A percentile compares a stretch with the other conserved stretches of the same genome.
Evolutionary conservation across 176 grass and related monocot species (phyloP).

Genomic region (Panicum miliaceum): DNA sequence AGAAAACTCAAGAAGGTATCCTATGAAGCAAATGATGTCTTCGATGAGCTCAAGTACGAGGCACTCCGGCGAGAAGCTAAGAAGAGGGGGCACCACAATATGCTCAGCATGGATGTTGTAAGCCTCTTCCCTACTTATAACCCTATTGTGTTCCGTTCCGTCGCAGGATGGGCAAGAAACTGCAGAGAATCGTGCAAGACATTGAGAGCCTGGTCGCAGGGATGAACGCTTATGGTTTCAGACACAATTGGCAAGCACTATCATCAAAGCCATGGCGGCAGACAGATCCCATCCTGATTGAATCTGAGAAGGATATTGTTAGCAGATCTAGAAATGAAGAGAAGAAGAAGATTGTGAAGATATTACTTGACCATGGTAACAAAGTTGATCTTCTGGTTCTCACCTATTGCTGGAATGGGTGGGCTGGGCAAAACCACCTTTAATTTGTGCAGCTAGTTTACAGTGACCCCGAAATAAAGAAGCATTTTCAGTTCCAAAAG

Average conservation of each 20-base stretch:
- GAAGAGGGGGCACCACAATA: not conserved
- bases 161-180: conserved; percentile 45
- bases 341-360: conserved; percentile 26
- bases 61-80: conserved; percentile 20
- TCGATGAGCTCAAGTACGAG: not conserved
- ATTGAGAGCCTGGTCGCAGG: conserved; percentile 6
- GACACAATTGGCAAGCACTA: fast-evolving
- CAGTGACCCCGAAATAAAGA: not conserved
- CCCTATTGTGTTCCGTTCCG: conserved; percentile 23
- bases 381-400: not conserved
- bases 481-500: not conserved
- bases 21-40: conserved; percentile 8
- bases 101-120: not conserved
- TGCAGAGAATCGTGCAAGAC: conserved; percentile 24
- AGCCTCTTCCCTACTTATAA: conserved; percentile 4
- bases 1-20: not conserved
- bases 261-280: not conserved
- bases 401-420: not conserved
- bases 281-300: not conserved
- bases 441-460: not conserved
- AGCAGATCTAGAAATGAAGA: conserved; percentile 38
- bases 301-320: not conserved
- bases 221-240: conserved; percentile 26
- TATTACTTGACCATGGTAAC: conserved; percentile 3
- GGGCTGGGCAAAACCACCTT: not conserved